Evolutionary conservation across 1,284 basidiomycete genomes (phyloP).

Genomic region (Cutaneotrichosporon cyanovorans): DNA sequence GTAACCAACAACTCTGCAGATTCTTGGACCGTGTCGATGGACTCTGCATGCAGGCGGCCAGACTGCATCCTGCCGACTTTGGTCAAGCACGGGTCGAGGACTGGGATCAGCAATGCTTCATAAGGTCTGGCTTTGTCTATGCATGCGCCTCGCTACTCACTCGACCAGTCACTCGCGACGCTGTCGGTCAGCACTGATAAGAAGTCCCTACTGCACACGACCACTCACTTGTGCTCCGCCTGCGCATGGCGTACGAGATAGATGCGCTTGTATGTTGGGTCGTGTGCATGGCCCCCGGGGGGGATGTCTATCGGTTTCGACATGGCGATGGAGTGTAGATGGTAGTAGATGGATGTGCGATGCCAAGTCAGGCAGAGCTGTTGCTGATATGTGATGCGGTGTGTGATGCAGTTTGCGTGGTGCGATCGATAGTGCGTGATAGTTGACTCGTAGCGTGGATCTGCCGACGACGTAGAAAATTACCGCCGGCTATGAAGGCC

Average conservation of each 20-base stretch:
- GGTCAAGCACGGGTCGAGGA: conserved; percentile 42
- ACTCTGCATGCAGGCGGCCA: conserved; percentile 28
- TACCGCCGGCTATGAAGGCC: no score
- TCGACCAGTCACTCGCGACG: conserved; percentile 40
- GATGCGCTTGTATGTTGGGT: conserved; percentile 26
- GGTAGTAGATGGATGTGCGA: neutral
- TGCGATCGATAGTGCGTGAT: no score
- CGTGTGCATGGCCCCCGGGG: neutral
- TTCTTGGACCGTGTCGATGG: conserved; percentile 31
- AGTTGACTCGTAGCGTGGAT: no score
- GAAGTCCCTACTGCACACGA: neutral
- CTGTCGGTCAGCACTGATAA: conserved; percentile 16
- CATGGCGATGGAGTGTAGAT: neutral
- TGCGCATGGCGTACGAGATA: conserved; percentile 45
- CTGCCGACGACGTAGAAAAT: no score
- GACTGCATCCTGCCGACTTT: conserved; percentile 38
- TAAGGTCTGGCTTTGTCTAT: conserved; percentile 22
- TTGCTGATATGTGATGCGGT: no score
- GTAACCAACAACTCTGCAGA: conserved; percentile 41
- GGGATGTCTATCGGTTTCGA: neutral
- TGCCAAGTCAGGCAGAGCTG: no score
- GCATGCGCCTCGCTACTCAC: conserved; percentile 17
- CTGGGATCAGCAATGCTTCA: conserved; percentile 13
- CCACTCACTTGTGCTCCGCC: conserved; percentile 42
- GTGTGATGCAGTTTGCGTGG: no score